Evolutionary conservation across 352 stramenopile genomes (phyloP).

Genomic region (Phytophthora lateralis): DNA sequence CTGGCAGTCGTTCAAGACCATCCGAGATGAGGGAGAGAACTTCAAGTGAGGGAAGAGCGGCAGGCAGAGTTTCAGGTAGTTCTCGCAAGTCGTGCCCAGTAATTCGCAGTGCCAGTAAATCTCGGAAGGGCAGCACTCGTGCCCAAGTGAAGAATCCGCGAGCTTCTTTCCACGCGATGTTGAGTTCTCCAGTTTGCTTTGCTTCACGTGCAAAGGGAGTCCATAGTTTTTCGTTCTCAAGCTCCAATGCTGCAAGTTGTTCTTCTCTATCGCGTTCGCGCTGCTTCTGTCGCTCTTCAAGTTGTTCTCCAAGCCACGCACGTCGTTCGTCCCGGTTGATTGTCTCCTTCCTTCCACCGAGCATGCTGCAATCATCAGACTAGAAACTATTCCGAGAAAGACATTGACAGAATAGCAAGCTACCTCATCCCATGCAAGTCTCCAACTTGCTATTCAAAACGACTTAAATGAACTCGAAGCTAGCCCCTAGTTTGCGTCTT

Average conservation of each 20-base stretch:
- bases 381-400: slow-evolving; percentile 9
- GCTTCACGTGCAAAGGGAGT: slow-evolving; percentile 46
- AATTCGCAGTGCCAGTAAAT: slow-evolving; percentile 60
- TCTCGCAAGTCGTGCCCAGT: slow-evolving; percentile 48
- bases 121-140: slow-evolving; percentile 42
- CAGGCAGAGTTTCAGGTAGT: slow-evolving; percentile 37
- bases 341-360: not conserved
- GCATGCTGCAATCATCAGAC: slow-evolving; percentile 9
- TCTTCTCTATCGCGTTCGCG: slow-evolving; percentile 40
- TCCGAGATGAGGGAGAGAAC: slow-evolving; percentile 60
- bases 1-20: slow-evolving; percentile 47
- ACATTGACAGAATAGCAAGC: slow-evolving; percentile 5
- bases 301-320: slow-evolving; percentile 54
- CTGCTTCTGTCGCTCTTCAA: slow-evolving; percentile 48
- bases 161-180: slow-evolving; percentile 69
- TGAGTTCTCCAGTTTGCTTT: slow-evolving; percentile 55
- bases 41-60: slow-evolving; percentile 40
- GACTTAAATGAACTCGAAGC: slow-evolving; percentile 6
- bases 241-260: slow-evolving; percentile 33
- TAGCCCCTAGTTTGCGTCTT: not conserved
- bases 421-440: slow-evolving; percentile 7
- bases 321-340: slow-evolving; percentile 38
- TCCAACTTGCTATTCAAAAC: not conserved
- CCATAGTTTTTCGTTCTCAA: slow-evolving; percentile 52
- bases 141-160: slow-evolving; percentile 60